Base-by-base conservation (phyloP, 1,284 basidiomycete species). In the Paramarasmius palmivorus region DNA sequence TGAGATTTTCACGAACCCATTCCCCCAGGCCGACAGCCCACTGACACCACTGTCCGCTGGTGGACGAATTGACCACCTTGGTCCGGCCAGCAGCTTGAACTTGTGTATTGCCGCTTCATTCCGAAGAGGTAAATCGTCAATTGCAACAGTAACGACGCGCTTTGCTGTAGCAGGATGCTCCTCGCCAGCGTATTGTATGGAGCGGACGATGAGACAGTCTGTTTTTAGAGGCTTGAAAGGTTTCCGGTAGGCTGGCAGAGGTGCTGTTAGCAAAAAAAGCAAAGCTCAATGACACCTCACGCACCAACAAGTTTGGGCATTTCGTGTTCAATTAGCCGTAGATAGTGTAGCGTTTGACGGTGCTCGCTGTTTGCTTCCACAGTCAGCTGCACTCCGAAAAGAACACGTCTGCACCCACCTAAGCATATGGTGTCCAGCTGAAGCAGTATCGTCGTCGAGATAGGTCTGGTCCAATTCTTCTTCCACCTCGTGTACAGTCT, bases 1-100 rank as follows among this genome's bases (percentile, higher is more conserved):
- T 1, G 89, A 81, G 55, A 95, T 90, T 72, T 93, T 93, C 66
- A 95, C 76, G 70, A 81, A 94, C 8, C 92, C 92, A 53, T 91
- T 79, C 54, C 76, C 78, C 62, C 80, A 82, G 36, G 69, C 69
- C 34, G 72, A 69, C 48, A 68, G 26, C 61, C 71, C 68, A 73
- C 72, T 58, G 19, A 78, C 67, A 26, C 90, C 91, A 29, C 83
- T 76, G 59, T 91, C 86, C 22, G 76, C 70, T 2, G 91, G 90
- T 25, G 85, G 81, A 23, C 83, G 78, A 4, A 83, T 84, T 14
- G 86, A 82, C 93, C 93, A 95, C 52, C 93, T 77, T 22, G 86
- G 74, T 15, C 93, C 93, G 19, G 93, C 90, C 22, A 95, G 76
- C 1, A 95, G 73, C 66, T 92, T 91, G 66, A 92, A 73, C 65